These are phyloP conservation scores for Leishmania aethiopica DNA, from an alignment of 208 protist genomes.

Conservation along the genomic window DNA sequence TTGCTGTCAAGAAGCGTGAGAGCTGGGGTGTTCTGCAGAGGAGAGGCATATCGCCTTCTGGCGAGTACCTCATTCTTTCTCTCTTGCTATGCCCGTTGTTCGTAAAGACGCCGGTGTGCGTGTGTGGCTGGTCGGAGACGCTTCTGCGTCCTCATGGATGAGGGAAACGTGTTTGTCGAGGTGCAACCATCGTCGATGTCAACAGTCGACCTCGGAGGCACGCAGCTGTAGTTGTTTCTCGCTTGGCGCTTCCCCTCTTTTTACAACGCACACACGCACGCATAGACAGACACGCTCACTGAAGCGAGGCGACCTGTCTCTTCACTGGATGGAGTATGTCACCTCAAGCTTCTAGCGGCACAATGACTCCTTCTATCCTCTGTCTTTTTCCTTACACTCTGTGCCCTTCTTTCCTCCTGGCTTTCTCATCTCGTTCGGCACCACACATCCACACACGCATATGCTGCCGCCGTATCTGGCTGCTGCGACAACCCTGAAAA, in stretches of 20 bases:
- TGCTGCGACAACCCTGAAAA: neutral
- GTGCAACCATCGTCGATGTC: neutral
- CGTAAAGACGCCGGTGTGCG: neutral
- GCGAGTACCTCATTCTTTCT: neutral
- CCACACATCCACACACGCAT: conserved; percentile 2
- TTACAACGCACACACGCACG: neutral
- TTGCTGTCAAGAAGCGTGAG: neutral
- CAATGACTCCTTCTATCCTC: neutral
- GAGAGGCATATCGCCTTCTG: neutral
- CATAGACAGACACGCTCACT: neutral
- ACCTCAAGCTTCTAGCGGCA: neutral
- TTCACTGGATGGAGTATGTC: neutral
- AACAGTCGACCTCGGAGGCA: neutral
- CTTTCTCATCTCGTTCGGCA: neutral
- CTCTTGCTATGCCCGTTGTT: neutral
- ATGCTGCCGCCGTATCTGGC: neutral
- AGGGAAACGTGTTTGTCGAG: neutral
- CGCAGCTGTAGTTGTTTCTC: neutral
- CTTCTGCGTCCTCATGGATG: neutral
- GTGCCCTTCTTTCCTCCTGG: neutral
- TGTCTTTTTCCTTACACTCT: neutral
- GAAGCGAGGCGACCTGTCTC: too few species aligned
- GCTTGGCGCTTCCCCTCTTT: neutral
- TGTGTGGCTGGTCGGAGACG: neutral
- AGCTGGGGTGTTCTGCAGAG: neutral